Percentiles rank a stretch among this genome's conserved stretches.
Evolutionary conservation across 176 grass and related monocot genomes (phyloP).

Genomic region (Eremochloa ophiuroides): DNA sequence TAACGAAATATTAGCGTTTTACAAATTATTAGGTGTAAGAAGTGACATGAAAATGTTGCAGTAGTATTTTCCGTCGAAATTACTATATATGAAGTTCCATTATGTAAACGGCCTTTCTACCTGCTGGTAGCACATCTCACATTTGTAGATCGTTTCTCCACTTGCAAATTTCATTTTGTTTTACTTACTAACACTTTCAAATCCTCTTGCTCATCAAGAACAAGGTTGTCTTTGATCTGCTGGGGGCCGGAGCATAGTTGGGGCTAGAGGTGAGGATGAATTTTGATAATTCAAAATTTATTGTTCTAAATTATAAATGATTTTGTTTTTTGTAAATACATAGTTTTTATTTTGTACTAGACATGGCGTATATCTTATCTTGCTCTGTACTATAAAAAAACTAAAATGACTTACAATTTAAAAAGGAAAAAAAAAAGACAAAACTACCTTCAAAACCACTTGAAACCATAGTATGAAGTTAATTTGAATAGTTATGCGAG

Average conservation of each 20-base stretch:
- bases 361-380: too few relatives aligned
- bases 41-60: not conserved
- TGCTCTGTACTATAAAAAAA: too few relatives aligned
- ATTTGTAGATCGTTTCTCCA: not conserved
- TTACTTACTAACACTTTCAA: not conserved
- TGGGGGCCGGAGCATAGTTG: too few relatives aligned
- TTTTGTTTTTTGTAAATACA: not conserved
- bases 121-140: not conserved
- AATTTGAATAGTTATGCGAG: not conserved
- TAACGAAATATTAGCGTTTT: not conserved
- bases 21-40: not conserved
- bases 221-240: too few relatives aligned
- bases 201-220: not conserved
- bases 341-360: too few relatives aligned
- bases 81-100: not conserved
- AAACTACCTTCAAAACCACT: not conserved
- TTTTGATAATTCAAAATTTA: not conserved
- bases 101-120: not conserved
- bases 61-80: not conserved
- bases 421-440: not conserved
- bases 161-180: not conserved
- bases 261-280: not conserved
- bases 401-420: not conserved
- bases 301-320: not conserved
- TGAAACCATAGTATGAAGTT: not conserved